These are phyloP conservation scores for Forsythia viridissima DNA, from an alignment of 257 asterid species.

Conservation along the genomic window DNA sequence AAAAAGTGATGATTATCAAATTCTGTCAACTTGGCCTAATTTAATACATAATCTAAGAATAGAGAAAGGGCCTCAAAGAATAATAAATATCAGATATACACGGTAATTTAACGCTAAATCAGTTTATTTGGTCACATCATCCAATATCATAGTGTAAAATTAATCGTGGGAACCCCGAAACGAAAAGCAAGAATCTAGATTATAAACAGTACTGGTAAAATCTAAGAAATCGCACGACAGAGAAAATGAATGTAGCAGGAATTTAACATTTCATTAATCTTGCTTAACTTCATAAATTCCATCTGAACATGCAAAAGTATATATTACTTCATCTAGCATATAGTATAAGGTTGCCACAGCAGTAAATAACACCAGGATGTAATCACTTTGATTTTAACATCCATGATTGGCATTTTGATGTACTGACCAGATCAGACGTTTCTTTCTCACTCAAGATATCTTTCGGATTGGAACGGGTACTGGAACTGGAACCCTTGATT, in stretches of 20 bases:
- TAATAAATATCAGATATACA: not conserved
- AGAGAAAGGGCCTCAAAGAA: not conserved
- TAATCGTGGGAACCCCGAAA: not conserved
- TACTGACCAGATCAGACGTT: constrained; percentile 4
- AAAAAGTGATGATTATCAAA: constrained; percentile 32
- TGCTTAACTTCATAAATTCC: not conserved
- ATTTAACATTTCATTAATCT: not conserved
- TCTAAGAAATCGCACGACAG: not conserved
- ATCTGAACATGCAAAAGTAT: not conserved
- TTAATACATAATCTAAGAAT: constrained; percentile 5
- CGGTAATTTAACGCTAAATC: not conserved
- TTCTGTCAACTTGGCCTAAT: constrained; percentile 28
- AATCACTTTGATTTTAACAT: not conserved
- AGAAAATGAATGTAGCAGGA: not conserved
- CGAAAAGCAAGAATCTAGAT: not conserved
- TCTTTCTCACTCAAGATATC: constrained; percentile 22
- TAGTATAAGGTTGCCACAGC: constrained; percentile 1
- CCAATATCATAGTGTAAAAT: not conserved
- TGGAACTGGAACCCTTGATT: constrained; percentile 18
- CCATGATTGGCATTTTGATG: constrained; percentile 1
- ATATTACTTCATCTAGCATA: not conserved
- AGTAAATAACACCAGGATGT: not conserved
- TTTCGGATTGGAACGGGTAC: constrained; percentile 11
- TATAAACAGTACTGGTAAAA: not conserved
- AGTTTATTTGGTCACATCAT: not conserved